These are phyloP conservation scores for Candida rishiriensis DNA, from an alignment of 805 yeast species.

Conservation along the genomic window DNA sequence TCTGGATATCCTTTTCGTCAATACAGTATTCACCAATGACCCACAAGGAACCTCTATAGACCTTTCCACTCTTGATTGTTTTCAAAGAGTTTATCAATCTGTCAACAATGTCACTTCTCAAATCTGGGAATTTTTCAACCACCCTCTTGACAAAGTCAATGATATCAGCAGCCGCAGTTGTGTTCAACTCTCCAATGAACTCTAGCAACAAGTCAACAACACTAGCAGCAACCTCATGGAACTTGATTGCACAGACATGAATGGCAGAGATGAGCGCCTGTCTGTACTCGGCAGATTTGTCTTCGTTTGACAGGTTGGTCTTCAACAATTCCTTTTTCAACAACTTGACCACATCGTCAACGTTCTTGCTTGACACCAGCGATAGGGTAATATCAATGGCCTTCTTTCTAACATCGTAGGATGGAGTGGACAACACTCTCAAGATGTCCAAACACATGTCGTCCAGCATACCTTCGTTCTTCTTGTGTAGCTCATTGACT, in stretches of 20 bases:
- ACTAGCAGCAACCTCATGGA: slow-evolving; percentile 85
- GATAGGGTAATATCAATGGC: slow-evolving; percentile 82
- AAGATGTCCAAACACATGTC: slow-evolving; percentile 82
- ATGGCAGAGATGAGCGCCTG: slow-evolving; percentile 84
- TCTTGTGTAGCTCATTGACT: slow-evolving; percentile 67
- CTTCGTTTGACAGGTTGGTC: slow-evolving; percentile 68
- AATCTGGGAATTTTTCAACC: slow-evolving; percentile 82
- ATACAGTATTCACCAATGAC: slow-evolving; percentile 87
- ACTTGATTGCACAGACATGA: slow-evolving; percentile 81
- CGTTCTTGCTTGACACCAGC: slow-evolving; percentile 80
- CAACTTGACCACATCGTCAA: slow-evolving; percentile 87
- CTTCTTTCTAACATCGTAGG: slow-evolving; percentile 83
- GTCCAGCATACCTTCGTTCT: slow-evolving; percentile 78
- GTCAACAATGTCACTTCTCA: slow-evolving; percentile 59
- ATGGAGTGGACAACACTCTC: slow-evolving; percentile 82
- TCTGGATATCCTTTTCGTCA: slow-evolving; percentile 66
- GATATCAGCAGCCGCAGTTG: slow-evolving; percentile 84
- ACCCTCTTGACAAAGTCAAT: slow-evolving; percentile 91
- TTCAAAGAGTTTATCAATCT: slow-evolving; percentile 62
- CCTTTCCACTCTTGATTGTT: slow-evolving; percentile 78
- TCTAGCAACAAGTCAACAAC: slow-evolving; percentile 87
- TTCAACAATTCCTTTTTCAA: slow-evolving; percentile 86
- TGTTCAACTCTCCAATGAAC: slow-evolving; percentile 77
- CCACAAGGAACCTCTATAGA: slow-evolving; percentile 93
- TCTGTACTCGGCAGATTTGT: slow-evolving; percentile 80